A percentile compares a stretch with the other conserved stretches of the same genome.
phyloP scores from a whole-genome alignment of 306 rosid species.

The Prunus fruticosa region DNA sequence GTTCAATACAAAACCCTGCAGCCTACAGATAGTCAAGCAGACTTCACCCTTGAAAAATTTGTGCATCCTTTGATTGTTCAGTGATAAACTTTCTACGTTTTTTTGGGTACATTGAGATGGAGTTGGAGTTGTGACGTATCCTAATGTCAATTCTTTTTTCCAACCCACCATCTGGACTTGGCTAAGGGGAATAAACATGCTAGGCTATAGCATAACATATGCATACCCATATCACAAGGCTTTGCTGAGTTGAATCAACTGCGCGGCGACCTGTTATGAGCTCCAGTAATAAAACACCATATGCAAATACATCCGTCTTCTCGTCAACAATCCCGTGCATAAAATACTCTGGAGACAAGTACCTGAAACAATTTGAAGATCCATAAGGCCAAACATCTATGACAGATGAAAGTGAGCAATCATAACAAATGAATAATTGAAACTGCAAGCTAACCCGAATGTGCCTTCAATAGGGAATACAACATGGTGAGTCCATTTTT shows the following conservation, averaged over 20 bases:
- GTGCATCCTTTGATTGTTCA: no score
- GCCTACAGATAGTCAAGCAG: no score
- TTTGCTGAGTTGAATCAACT: constrained; percentile 74
- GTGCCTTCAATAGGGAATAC: constrained; percentile 98
- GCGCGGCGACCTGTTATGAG: constrained; percentile 95
- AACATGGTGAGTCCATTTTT: constrained; percentile 88
- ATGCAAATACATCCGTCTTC: constrained; percentile 89
- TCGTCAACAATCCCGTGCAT: constrained; percentile 96
- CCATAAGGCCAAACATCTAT: neutral
- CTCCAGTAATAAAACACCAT: constrained; percentile 85
- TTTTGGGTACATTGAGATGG: no score
- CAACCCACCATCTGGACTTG: neutral
- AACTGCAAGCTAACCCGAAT: constrained; percentile 67
- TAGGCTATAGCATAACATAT: neutral
- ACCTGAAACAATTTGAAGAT: constrained; percentile 45
- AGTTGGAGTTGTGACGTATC: neutral
- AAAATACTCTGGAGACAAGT: constrained; percentile 92
- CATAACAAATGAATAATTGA: neutral
- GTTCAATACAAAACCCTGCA: no score
- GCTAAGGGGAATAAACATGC: neutral
- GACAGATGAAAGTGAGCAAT: neutral
- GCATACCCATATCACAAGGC: constrained; percentile 89
- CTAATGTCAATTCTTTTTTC: neutral
- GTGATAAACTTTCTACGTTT: no score
- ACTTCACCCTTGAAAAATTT: no score